These are phyloP conservation scores for Poteriospumella lacustris DNA, from an alignment of 108 stramenopile species.

Conservation along the genomic window DNA sequence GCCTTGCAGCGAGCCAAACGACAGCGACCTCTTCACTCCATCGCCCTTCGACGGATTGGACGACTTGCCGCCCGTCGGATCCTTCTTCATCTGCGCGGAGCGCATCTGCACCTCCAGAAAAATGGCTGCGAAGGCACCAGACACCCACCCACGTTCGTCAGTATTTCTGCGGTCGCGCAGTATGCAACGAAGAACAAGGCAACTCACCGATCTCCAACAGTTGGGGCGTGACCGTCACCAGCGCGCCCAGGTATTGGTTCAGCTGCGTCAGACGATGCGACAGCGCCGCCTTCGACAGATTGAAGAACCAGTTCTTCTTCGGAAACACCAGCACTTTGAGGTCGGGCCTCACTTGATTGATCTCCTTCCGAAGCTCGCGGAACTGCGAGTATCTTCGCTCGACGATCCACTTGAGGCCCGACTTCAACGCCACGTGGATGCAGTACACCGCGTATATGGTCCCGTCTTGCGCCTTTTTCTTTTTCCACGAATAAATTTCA, in stretches of 20 bases:
- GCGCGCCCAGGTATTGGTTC: background rate
- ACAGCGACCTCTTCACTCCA: too few species aligned
- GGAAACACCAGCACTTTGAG: background rate
- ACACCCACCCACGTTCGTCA: background rate
- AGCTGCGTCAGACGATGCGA: background rate
- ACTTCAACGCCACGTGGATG: conserved; percentile 1
- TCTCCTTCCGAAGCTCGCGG: background rate
- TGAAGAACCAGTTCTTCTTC: conserved; percentile 26
- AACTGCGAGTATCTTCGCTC: conserved; percentile 14
- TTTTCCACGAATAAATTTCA: background rate
- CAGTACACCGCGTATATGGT: conserved; percentile 5
- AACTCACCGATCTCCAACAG: conserved; percentile 3
- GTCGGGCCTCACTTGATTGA: background rate
- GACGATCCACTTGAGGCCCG: conserved; percentile 10
- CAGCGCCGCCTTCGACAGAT: conserved; percentile 4
- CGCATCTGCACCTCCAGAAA: background rate
- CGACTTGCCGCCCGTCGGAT: background rate
- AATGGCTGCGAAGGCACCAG: background rate
- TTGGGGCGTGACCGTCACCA: background rate
- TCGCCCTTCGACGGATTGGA: background rate
- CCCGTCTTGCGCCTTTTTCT: background rate
- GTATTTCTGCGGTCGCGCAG: too few species aligned
- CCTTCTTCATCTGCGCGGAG: background rate
- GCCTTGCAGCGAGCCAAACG: background rate
- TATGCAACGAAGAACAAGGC: background rate